Percentiles rank a stretch among this genome's conserved stretches.
These are phyloP conservation scores for Ceratobasidium sp. DNA, from an alignment of 1,284 basidiomycete genomes.

Conservation along the genomic window DNA sequence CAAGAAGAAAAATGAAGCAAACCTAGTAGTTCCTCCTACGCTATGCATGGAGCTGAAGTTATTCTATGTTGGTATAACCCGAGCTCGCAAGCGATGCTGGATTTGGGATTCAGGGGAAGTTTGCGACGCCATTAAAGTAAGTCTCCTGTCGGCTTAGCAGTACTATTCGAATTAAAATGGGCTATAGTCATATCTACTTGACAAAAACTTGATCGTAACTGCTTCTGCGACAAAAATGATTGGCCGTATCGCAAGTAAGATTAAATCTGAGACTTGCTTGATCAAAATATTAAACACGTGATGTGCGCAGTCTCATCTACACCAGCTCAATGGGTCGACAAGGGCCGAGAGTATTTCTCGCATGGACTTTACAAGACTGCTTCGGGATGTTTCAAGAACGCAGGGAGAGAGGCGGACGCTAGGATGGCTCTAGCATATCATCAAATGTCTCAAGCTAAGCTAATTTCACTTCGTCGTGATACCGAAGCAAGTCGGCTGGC, in stretches of 20 bases:
- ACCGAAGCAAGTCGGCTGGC: neutral
- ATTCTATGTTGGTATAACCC: constrained; percentile 41
- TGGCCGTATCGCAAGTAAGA: constrained; percentile 5
- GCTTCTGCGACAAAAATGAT: neutral
- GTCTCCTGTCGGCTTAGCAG: too few relatives aligned
- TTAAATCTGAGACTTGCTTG: neutral
- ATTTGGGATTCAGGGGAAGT: constrained; percentile 37
- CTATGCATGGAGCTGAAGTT: constrained; percentile 38
- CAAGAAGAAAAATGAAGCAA: too few relatives aligned
- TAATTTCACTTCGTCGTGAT: neutral
- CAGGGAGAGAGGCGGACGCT: neutral
- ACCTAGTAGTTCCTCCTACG: neutral
- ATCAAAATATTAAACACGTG: neutral
- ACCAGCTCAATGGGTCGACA: constrained; percentile 5
- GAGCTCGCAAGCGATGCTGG: constrained; percentile 40
- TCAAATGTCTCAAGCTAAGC: constrained; percentile 24
- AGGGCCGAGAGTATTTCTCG: constrained; percentile 22
- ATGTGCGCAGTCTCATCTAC: neutral
- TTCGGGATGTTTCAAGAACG: neutral
- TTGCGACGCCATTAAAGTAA: neutral
- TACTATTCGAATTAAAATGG: neutral
- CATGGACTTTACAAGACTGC: constrained; percentile 5
- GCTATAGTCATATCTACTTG: neutral
- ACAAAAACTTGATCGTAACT: neutral
- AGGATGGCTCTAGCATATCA: neutral